Evolutionary conservation across 331 rosid species (phyloP).

Genomic region (Dryas integrifolia): DNA sequence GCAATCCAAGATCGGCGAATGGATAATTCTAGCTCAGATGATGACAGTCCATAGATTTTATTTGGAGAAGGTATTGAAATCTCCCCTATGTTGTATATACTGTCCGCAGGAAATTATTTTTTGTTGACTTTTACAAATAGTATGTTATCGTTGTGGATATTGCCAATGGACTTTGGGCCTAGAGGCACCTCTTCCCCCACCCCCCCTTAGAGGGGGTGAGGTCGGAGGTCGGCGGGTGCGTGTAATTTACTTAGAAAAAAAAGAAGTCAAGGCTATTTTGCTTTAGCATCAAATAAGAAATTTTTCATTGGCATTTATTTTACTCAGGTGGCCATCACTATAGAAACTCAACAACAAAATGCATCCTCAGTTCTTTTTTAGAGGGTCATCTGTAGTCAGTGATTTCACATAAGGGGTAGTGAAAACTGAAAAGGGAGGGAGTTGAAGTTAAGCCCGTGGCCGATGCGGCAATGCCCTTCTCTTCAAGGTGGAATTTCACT

Average conservation of each 20-base stretch:
- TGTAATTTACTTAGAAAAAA: background rate
- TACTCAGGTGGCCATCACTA: constrained; percentile 12
- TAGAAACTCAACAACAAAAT: constrained; percentile 1
- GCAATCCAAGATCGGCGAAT: constrained; percentile 54
- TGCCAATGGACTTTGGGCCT: background rate
- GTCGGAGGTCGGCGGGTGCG: background rate
- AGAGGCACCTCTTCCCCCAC: background rate
- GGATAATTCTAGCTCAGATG: constrained; percentile 79
- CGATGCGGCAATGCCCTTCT: background rate
- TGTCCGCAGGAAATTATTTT: background rate
- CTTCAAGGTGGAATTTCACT: background rate
- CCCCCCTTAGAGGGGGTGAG: background rate
- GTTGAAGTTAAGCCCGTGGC: background rate
- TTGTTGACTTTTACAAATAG: background rate
- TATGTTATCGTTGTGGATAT: background rate
- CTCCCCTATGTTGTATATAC: constrained; percentile 8
- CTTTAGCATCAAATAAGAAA: background rate
- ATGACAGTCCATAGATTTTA: constrained; percentile 59
- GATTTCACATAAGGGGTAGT: background rate
- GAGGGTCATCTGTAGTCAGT: background rate
- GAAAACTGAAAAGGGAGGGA: background rate
- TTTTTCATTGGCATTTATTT: background rate
- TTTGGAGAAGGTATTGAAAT: constrained; percentile 33
- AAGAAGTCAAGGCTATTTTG: background rate
- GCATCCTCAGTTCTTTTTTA: background rate